Evolutionary conservation across 257 asterid species (phyloP).

Genomic region (Eucommia ulmoides): DNA sequence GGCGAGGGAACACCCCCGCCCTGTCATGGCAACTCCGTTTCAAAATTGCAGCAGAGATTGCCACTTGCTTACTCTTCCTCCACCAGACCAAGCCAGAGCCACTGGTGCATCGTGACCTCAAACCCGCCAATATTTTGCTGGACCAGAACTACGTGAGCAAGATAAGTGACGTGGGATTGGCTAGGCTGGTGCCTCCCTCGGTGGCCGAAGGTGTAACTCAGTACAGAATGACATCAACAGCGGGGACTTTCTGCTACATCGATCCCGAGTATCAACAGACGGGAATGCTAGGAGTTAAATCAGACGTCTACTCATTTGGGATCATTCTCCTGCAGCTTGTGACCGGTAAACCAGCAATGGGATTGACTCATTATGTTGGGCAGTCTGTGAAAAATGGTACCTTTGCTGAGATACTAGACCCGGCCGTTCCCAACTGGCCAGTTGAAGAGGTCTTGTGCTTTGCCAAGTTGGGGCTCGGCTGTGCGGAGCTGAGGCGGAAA

Average conservation of each 20-base stretch:
- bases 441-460: constrained; percentile 42
- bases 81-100: constrained; percentile 92
- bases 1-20: constrained; percentile 30
- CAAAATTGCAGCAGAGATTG: constrained; percentile 67
- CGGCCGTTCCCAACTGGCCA: constrained; percentile 67
- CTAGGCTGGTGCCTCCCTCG: constrained; percentile 65
- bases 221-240: constrained; percentile 74
- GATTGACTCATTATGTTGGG: constrained; percentile 37
- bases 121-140: constrained; percentile 77
- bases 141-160: constrained; percentile 70
- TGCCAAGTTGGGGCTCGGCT: constrained; percentile 50
- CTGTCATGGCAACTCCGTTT: constrained; percentile 81
- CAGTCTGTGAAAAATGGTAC: constrained; percentile 41
- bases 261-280: constrained; percentile 93
- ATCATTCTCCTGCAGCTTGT: constrained; percentile 59
- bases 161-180: constrained; percentile 77
- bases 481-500: constrained; percentile 69
- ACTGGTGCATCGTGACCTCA: constrained; percentile 81
- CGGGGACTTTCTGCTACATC: constrained; percentile 85
- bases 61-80: constrained; percentile 70
- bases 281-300: constrained; percentile 89
- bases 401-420: constrained; percentile 50
- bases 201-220: constrained; percentile 52
- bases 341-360: constrained; percentile 72
- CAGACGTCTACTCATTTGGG: constrained; percentile 75